Percentiles rank a stretch among this genome's conserved stretches.
Evolutionary conservation across 202 grass and related monocot species (phyloP).

Genomic region (Schoenoplectus tabernaemontani): DNA sequence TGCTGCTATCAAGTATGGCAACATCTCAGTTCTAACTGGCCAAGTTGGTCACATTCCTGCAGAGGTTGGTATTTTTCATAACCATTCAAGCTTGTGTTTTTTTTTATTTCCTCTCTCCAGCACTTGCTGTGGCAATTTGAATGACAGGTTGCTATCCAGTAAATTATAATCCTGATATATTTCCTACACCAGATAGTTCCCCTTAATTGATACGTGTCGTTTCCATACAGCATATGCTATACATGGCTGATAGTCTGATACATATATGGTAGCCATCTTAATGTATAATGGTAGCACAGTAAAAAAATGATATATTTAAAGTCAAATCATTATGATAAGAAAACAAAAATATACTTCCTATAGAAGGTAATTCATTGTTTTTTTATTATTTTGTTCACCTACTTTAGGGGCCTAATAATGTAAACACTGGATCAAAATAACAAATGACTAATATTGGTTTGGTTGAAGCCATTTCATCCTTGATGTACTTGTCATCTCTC

Average conservation of each 20-base stretch:
- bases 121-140: background rate
- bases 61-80: constrained; percentile 50
- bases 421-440: constrained; percentile 2
- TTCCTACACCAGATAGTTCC: background rate
- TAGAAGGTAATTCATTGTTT: constrained; percentile 1
- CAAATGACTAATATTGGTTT: background rate
- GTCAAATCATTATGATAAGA: background rate
- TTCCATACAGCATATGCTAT: background rate
- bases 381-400: background rate
- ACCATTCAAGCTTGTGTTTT: background rate
- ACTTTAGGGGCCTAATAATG: background rate
- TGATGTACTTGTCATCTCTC: constrained; percentile 1
- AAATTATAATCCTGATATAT: constrained; percentile 1
- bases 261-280: background rate
- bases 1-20: constrained; percentile 45
- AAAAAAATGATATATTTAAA: background rate
- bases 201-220: background rate
- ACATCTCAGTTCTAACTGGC: constrained; percentile 40
- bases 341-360: background rate
- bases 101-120: background rate
- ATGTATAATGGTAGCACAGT: background rate
- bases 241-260: too few relatives aligned
- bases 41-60: constrained; percentile 53
- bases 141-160: background rate
- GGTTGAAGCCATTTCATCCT: background rate